Evolutionary conservation across 2,329 filamentous ascomycete genomes (phyloP).

Genomic region (Diaporthe humulicola): DNA sequence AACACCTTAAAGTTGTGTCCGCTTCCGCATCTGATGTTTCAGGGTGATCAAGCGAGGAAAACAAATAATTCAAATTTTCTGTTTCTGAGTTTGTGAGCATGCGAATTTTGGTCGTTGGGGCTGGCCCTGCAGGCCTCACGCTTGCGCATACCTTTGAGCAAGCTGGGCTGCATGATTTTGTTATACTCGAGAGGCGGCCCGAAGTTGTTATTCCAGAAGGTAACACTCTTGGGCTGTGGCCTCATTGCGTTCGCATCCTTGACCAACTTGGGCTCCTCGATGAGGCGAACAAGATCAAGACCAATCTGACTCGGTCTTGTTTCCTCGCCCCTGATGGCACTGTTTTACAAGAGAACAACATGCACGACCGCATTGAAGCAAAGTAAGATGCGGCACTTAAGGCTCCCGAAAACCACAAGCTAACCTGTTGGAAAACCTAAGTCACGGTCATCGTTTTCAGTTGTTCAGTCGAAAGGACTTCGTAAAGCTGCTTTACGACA

Average conservation of each 20-base stretch:
- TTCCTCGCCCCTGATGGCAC: conserved; percentile 13
- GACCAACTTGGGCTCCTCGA: conserved; percentile 10
- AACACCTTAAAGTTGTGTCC: too few relatives aligned
- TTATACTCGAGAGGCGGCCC: neutral
- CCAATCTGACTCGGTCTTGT: conserved; percentile 9
- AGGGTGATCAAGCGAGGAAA: neutral
- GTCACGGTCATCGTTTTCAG: conserved; percentile 1
- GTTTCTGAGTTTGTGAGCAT: neutral
- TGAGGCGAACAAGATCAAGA: conserved; percentile 14
- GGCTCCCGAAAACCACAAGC: too few relatives aligned
- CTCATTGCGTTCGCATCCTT: conserved; percentile 11
- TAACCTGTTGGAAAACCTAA: neutral
- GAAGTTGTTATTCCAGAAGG: conserved; percentile 1
- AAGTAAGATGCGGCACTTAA: neutral
- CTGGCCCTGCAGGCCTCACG: conserved; percentile 7
- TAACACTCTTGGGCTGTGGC: conserved; percentile 8
- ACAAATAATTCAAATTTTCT: neutral
- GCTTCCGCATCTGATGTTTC: neutral
- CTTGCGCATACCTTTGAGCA: conserved; percentile 11
- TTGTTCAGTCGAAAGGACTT: conserved; percentile 20
- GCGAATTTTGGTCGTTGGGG: conserved; percentile 15
- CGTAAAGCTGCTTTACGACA: conserved; percentile 17
- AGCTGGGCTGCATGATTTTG: conserved; percentile 22
- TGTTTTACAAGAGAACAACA: neutral
- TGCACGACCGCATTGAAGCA: conserved; percentile 16